Percentiles rank a stretch among this genome's conserved stretches.
Conservation (phyloP, 176 grass and related monocot genomes). For the Urochloa ruziziensis region DNA sequence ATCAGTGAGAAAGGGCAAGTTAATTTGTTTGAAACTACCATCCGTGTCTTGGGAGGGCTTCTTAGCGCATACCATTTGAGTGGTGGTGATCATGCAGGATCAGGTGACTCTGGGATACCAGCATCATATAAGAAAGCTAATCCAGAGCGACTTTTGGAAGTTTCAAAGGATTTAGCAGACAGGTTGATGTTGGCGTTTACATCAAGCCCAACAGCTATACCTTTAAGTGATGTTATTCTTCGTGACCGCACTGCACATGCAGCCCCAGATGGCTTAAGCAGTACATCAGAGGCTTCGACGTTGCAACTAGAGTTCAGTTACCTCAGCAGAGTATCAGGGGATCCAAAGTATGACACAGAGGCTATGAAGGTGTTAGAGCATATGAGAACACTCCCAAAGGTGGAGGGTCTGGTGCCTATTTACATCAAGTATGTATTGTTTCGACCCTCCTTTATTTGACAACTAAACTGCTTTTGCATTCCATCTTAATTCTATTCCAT, state of each 20-base stretch:
- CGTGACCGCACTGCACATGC: conserved; percentile 71
- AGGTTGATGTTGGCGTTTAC: conserved; percentile 80
- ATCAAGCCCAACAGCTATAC: conserved; percentile 89
- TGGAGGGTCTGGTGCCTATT: conserved; percentile 94
- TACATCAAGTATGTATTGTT: conserved; percentile 69
- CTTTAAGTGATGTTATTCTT: conserved; percentile 94
- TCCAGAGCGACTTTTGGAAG: conserved; percentile 65
- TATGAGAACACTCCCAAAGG: conserved; percentile 80
- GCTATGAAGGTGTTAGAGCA: conserved; percentile 95
- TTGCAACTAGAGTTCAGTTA: conserved; percentile 97
- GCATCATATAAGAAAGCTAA: conserved; percentile 49
- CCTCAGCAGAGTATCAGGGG: conserved; percentile 85
- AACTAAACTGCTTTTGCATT: conserved; percentile 2
- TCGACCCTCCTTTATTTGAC: conserved; percentile 6
- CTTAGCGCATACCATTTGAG: conserved; percentile 97
- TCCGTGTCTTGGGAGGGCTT: conserved; percentile 97
- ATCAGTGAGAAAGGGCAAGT: conserved; percentile 89
- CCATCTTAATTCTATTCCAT: conserved; percentile 23
- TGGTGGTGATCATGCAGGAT: conserved; percentile 37
- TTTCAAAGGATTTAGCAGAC: conserved; percentile 82
- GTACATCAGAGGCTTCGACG: conserved; percentile 86
- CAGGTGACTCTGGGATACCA: conserved; percentile 52
- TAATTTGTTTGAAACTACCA: conserved; percentile 98
- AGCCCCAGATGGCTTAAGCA: conserved; percentile 90
- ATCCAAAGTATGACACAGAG: conserved; percentile 78